phyloP scores from a whole-genome alignment of 75 land plant genomes.

The Cryptomeria japonica region DNA sequence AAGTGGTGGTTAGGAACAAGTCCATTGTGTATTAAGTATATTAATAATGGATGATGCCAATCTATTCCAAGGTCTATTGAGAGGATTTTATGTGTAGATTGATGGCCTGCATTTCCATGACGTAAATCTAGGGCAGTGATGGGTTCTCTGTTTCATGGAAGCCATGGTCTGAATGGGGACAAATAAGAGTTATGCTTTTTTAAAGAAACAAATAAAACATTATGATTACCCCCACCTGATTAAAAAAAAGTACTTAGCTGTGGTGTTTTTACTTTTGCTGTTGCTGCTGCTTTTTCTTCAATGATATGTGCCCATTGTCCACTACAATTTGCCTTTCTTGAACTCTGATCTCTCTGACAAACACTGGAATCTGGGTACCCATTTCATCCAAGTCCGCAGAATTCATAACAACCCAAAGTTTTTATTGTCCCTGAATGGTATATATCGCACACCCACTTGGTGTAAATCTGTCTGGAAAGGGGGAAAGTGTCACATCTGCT shows the following conservation, averaged over 20 bases:
- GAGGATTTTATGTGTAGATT: not conserved
- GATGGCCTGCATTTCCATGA: not conserved
- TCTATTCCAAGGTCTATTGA: not conserved
- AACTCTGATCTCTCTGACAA: constrained; percentile 2
- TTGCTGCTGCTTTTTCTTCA: not conserved
- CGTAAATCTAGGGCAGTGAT: not conserved
- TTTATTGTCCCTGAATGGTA: not conserved
- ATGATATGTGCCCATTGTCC: not conserved
- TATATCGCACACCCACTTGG: not conserved
- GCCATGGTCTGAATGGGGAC: constrained; percentile 2
- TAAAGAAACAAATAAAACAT: not conserved
- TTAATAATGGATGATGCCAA: not conserved
- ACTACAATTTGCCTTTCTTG: constrained; percentile 1
- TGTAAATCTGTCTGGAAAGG: not conserved
- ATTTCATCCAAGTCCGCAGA: not conserved
- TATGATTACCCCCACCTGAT: constrained; percentile 13
- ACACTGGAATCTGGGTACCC: not conserved
- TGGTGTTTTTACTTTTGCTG: constrained; percentile 2
- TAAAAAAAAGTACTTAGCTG: not conserved
- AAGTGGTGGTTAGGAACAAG: not conserved
- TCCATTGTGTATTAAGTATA: not conserved
- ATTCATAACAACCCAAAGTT: not conserved
- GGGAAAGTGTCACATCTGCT: not conserved
- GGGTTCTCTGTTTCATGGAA: not conserved
- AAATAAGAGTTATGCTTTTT: not conserved